Base-by-base conservation (phyloP, 352 stramenopile genomes). In the Pythium sukuiense region DNA sequence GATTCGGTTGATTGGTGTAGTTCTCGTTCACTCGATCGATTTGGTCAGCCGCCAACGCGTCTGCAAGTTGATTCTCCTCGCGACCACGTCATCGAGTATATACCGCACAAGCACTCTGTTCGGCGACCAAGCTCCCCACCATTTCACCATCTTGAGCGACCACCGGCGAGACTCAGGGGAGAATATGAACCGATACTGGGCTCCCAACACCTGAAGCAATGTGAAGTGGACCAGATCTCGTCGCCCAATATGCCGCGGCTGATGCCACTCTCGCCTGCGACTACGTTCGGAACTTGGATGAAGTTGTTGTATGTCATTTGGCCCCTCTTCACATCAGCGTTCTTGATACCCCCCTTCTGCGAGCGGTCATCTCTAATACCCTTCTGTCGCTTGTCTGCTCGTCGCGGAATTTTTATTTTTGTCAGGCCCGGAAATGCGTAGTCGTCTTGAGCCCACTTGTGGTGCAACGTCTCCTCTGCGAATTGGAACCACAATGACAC, bases 101-200 rank as follows among this genome's bases (percentile, higher is more conserved):
- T 65, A 70, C 0, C 49, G 35, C 0, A 65, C 50, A 7, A 67
- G 0, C 56, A 39, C 41, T 65, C 20, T 62, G 63, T 18, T 61
- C 39, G 41, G 7, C 1, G 56, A 61, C 56, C 56, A 70, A 11
- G 56, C 49, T 2, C 12, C 56, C 63, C 45, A 65, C 56, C 57
- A 65, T 57, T 70, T 70, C 4, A 70, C 63, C 18, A 61, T 12
- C 63, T 70, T 70, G 2, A 70, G 56, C 0, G 63, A 70, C 56
- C 63, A 70, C 1, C 29, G n/a, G n/a, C n/a, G n/a, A n/a, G n/a
- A 5, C 45, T 62, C 46, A 1, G 63, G 55, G 29, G 55, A 33
- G n/a, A 69, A 69, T 48, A 69, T 57, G 37, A 64, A 69, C 0
- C 63, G 33, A 14, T 69, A 69, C 35, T 64, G 55, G 2, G 48